Conservation (phyloP, 106 monocot species). For the Acanthochlamys bracteata region DNA sequence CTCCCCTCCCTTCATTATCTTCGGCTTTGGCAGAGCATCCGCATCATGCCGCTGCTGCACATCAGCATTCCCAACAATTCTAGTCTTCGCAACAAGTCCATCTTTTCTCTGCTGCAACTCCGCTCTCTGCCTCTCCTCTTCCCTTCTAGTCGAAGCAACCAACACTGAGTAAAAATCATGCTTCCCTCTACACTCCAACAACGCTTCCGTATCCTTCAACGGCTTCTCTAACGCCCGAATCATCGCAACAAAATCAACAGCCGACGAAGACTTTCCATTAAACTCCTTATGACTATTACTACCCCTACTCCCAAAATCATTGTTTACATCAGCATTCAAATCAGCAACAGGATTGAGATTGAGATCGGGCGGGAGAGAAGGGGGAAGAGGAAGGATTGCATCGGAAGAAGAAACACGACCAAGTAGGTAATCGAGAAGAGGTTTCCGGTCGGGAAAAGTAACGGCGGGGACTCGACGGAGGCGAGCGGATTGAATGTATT, state of each 20-base stretch:
- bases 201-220: constrained; percentile 74
- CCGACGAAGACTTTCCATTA: too few species aligned
- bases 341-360: too few species aligned
- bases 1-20: constrained; percentile 63
- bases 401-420: constrained; percentile 43
- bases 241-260: constrained; percentile 35
- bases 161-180: constrained; percentile 70
- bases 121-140: constrained; percentile 65
- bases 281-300: too few species aligned
- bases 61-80: constrained; percentile 45
- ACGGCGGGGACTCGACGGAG: constrained; percentile 66
- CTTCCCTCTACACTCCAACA: constrained; percentile 55
- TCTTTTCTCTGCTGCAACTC: constrained; percentile 86
- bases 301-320: neutral
- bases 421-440: constrained; percentile 87
- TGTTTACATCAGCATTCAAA: neutral
- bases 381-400: constrained; percentile 14
- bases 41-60: constrained; percentile 10
- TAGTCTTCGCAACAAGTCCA: constrained; percentile 57
- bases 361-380: neutral
- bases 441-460: constrained; percentile 82
- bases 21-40: constrained; percentile 37
- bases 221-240: constrained; percentile 72
- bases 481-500: constrained; percentile 75
- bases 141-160: constrained; percentile 39